Percentiles rank a stretch among this genome's conserved stretches.
phyloP scores from a whole-genome alignment of 164 flowering plant genomes.

The Amborella trichopoda region DNA sequence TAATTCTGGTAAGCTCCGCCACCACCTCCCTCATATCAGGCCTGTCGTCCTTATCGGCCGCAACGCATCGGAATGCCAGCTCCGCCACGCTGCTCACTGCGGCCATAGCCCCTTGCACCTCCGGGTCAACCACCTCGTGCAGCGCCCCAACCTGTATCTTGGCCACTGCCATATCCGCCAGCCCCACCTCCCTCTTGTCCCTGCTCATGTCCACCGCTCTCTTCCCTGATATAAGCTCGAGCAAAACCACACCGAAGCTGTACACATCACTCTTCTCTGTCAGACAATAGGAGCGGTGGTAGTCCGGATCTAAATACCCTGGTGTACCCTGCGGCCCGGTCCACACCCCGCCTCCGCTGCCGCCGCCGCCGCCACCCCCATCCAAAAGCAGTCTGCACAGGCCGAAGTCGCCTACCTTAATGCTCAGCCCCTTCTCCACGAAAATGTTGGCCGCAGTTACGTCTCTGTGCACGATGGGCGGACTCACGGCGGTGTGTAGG shows the following conservation, averaged over 20 bases:
- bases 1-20: constrained; percentile 52
- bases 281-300: constrained; percentile 62
- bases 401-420: constrained; percentile 86
- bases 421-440: constrained; percentile 62
- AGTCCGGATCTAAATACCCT: constrained; percentile 88
- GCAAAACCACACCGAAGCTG: constrained; percentile 81
- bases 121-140: constrained; percentile 56
- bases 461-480: constrained; percentile 80
- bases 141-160: constrained; percentile 65
- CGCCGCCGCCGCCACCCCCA: constrained; percentile 19
- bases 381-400: constrained; percentile 47
- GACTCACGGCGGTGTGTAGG: constrained; percentile 51
- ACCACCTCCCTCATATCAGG: constrained; percentile 73
- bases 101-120: background rate
- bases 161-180: constrained; percentile 70
- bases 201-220: constrained; percentile 70
- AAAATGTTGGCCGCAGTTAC: constrained; percentile 80
- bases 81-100: constrained; percentile 27
- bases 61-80: constrained; percentile 79
- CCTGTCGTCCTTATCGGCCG: constrained; percentile 84
- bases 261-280: constrained; percentile 96
- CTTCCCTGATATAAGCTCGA: constrained; percentile 76
- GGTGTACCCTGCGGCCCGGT: constrained; percentile 99
- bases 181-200: constrained; percentile 52
- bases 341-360: constrained; percentile 38